Evolutionary conservation across 164 flowering plant genomes (phyloP).

Genomic region (Umbellularia californica): DNA sequence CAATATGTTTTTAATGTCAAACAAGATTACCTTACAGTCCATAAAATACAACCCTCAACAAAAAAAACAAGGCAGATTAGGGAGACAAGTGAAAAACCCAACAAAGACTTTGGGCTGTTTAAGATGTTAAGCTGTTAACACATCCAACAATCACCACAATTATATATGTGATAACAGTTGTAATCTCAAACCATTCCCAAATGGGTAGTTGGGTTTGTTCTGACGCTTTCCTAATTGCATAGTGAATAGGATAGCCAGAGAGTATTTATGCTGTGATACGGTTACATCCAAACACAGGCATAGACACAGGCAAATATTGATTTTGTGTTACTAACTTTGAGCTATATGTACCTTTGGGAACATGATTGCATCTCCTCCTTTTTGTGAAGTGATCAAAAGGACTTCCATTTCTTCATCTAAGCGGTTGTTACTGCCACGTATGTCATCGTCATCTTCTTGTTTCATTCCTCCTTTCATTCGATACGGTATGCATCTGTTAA

Average conservation of each 20-base stretch:
- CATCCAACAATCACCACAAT: too few species aligned
- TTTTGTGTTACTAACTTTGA: background rate
- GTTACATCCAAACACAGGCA: too few species aligned
- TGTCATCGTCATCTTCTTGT: background rate
- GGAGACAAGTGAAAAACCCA: background rate
- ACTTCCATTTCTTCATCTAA: constrained; percentile 34
- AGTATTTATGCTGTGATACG: too few species aligned
- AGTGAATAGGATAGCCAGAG: too few species aligned
- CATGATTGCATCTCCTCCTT: constrained; percentile 43
- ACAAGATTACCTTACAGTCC: background rate
- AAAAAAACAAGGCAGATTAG: background rate
- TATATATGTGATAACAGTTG: too few species aligned
- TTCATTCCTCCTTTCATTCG: constrained; percentile 22
- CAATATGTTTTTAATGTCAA: background rate
- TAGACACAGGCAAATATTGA: background rate
- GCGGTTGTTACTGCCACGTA: background rate
- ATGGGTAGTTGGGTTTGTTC: too few species aligned
- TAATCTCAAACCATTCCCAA: too few species aligned
- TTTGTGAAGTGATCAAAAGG: constrained; percentile 53
- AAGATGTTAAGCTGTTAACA: too few species aligned
- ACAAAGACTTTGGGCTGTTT: background rate
- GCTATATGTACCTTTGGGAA: constrained; percentile 59
- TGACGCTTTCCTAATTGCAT: too few species aligned
- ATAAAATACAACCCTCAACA: background rate
- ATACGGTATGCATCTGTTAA: constrained; percentile 57